phyloP scores from a whole-genome alignment of 2,329 filamentous ascomycete genomes.

The Monosporascus cannonballus region DNA sequence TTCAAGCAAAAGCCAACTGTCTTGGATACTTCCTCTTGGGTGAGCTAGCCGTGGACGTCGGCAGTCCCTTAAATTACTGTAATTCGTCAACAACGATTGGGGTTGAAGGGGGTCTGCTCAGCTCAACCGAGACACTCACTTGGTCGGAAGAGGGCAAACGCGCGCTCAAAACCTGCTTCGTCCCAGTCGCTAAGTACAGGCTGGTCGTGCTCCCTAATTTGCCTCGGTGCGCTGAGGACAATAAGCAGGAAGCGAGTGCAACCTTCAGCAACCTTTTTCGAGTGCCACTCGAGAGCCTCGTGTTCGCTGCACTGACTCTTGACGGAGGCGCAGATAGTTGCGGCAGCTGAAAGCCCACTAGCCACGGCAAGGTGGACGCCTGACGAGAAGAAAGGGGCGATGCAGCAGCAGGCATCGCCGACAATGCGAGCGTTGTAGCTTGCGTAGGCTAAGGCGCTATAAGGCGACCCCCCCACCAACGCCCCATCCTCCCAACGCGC shows the following conservation, averaged over 20 bases:
- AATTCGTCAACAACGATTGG: neutral
- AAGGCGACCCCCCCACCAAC: too few species aligned
- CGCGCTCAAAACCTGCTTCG: constrained; percentile 36
- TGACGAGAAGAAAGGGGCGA: constrained; percentile 43
- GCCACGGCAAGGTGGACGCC: constrained; percentile 39
- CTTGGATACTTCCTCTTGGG: constrained; percentile 7
- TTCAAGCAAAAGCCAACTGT: constrained; percentile 10
- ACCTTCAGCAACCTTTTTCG: constrained; percentile 35
- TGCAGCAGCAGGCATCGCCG: constrained; percentile 43
- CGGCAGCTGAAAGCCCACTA: constrained; percentile 37
- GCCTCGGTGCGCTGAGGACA: constrained; percentile 26
- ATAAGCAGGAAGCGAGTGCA: constrained; percentile 43
- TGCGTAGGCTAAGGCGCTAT: constrained; percentile 37
- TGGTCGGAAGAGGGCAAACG: constrained; percentile 34
- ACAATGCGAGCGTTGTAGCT: constrained; percentile 31
- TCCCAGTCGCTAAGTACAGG: constrained; percentile 35
- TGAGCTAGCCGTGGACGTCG: constrained; percentile 1
- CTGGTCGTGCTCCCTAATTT: constrained; percentile 33
- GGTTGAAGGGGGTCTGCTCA: neutral
- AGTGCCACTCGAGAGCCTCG: constrained; percentile 33
- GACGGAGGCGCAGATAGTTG: constrained; percentile 33
- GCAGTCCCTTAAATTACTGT: constrained; percentile 31
- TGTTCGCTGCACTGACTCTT: constrained; percentile 32
- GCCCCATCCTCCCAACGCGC: too few species aligned
- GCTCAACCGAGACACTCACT: constrained; percentile 21